A percentile compares a stretch with the other conserved stretches of the same genome.
Conservation (phyloP, 2,329 filamentous ascomycete species). For the Pyricularia sp. region DNA sequence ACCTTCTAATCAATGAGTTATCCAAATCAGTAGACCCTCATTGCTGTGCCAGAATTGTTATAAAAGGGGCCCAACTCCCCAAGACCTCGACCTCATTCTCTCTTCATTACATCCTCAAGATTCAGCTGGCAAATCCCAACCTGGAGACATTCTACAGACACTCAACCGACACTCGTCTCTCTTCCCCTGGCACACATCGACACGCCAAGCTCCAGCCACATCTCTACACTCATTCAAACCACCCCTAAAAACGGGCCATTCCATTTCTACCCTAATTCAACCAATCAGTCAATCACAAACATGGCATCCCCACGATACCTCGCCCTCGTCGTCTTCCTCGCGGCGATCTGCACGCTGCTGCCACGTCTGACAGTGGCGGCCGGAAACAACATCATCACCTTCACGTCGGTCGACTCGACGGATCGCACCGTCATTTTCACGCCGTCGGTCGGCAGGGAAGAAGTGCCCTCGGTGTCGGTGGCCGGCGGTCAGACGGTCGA, state of each 20-base stretch:
- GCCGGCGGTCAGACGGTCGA: conserved; percentile 22
- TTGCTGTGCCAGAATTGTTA: not conserved
- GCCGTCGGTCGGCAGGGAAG: conserved; percentile 22
- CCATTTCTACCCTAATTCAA: not conserved
- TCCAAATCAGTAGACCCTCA: not conserved
- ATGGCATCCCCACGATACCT: not conserved
- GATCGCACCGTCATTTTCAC: conserved; percentile 39
- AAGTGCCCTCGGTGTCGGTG: conserved; percentile 26
- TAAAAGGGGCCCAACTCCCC: not conserved
- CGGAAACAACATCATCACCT: conserved; percentile 33
- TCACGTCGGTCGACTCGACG: conserved; percentile 42
- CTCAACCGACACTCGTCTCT: not conserved
- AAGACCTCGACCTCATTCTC: not conserved
- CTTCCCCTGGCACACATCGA: not conserved
- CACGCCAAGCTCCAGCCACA: not conserved
- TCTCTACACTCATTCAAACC: not conserved
- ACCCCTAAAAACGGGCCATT: not conserved
- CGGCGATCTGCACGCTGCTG: not conserved
- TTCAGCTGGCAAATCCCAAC: not conserved
- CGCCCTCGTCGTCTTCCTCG: not conserved
- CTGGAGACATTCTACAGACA: not conserved
- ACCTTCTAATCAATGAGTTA: not conserved
- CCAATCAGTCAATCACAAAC: not conserved
- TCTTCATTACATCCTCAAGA: not conserved
- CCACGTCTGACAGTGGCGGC: not conserved